Evolutionary conservation across 306 rosid species (phyloP).

Genomic region (Glycyrrhiza uralensis): DNA sequence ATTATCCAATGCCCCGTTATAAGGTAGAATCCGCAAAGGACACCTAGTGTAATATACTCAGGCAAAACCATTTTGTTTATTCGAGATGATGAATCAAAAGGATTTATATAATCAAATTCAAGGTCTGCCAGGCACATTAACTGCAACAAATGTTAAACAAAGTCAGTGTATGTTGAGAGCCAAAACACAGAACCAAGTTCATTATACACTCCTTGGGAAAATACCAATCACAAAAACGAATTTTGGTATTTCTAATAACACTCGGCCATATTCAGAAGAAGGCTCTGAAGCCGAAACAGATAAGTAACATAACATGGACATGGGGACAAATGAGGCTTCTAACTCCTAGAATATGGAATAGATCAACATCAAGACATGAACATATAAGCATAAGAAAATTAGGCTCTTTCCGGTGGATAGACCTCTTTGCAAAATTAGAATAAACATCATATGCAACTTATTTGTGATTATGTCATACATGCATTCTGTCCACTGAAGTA

Average conservation of each 20-base stretch:
- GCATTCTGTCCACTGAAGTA: not conserved
- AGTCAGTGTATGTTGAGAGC: not conserved
- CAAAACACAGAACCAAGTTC: conserved; percentile 16
- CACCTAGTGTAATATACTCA: conserved; percentile 67
- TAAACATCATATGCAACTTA: not conserved
- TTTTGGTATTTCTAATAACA: not conserved
- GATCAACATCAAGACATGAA: not conserved
- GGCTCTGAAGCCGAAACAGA: conserved; percentile 16
- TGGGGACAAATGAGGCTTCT: not conserved
- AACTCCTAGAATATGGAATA: conserved; percentile 8
- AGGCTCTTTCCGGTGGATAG: not conserved
- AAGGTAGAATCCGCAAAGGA: conserved; percentile 63
- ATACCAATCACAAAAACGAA: conserved; percentile 11
- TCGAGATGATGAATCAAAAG: conserved; percentile 80
- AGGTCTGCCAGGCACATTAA: conserved; percentile 96
- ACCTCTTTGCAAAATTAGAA: conserved; percentile 1
- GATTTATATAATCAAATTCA: conserved; percentile 94
- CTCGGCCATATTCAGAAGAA: not conserved
- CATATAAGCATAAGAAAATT: not conserved
- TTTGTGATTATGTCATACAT: not conserved
- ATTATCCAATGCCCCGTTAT: conserved; percentile 90
- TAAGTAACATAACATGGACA: not conserved
- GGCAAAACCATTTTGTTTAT: conserved; percentile 80
- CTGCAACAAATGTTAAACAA: conserved; percentile 49
- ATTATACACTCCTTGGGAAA: not conserved